Percentiles rank a stretch among this genome's conserved stretches.
Evolutionary conservation across 176 grass and related monocot genomes (phyloP).

Genomic region (Raddia guianensis): DNA sequence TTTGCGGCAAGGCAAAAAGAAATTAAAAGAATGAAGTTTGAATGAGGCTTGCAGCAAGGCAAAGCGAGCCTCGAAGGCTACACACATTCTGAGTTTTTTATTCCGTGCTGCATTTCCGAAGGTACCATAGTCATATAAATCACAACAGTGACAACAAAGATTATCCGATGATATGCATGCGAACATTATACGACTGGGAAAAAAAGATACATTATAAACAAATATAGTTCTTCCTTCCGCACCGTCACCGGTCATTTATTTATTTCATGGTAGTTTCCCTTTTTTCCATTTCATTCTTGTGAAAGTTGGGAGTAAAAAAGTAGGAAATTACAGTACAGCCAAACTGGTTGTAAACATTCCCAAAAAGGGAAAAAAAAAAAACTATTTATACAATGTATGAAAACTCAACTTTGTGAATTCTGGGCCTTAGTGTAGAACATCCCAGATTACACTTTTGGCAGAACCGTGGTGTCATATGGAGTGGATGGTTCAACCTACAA

Average conservation of each 20-base stretch:
- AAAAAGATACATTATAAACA: neutral
- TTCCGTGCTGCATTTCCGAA: neutral
- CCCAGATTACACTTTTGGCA: slow-evolving; percentile 49
- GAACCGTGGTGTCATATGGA: slow-evolving; percentile 48
- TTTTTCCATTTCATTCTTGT: neutral
- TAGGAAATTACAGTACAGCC: slow-evolving; percentile 36
- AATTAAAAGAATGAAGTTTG: neutral
- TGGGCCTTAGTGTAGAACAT: slow-evolving; percentile 6
- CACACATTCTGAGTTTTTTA: neutral
- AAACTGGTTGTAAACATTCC: slow-evolving; percentile 10
- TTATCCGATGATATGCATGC: neutral
- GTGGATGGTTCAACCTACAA: slow-evolving; percentile 56
- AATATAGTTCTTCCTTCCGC: neutral
- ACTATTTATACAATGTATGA: neutral
- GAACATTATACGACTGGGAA: neutral
- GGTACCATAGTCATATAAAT: neutral
- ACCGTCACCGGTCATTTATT: neutral
- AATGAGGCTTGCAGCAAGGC: neutral
- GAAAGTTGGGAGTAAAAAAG: slow-evolving; percentile 6
- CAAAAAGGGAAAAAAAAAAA: slow-evolving; percentile 3
- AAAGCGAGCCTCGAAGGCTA: neutral
- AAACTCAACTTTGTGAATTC: slow-evolving; percentile 10
- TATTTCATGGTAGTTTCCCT: neutral
- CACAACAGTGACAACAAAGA: neutral
- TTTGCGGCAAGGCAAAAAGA: neutral